These are phyloP conservation scores for Sequoia sempervirens DNA, from an alignment of 75 land plant species.

Conservation along the genomic window DNA sequence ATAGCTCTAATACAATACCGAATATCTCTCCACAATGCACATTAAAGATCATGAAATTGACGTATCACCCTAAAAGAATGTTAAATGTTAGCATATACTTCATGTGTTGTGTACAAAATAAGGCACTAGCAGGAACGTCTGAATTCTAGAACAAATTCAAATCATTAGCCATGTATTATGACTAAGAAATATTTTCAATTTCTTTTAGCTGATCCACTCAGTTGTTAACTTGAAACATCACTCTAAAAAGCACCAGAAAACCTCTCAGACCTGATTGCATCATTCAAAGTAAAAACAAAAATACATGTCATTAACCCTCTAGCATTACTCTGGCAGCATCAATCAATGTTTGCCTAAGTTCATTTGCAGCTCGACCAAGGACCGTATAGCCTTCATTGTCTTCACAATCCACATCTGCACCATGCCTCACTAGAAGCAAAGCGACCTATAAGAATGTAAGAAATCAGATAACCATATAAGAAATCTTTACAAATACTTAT, in stretches of 20 bases:
- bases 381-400: conserved; percentile 98
- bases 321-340: conserved; percentile 96
- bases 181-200: background rate
- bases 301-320: conserved; percentile 40
- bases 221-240: background rate
- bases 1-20: background rate
- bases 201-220: background rate
- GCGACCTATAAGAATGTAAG: conserved; percentile 52
- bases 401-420: conserved; percentile 88
- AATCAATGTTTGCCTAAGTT: conserved; percentile 54
- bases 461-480: conserved; percentile 4
- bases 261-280: background rate
- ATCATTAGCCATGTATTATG: background rate
- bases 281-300: background rate
- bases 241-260: background rate
- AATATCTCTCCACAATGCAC: no score
- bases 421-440: conserved; percentile 85
- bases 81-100: background rate
- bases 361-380: conserved; percentile 77
- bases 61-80: background rate
- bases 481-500: background rate
- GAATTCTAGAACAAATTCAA: background rate
- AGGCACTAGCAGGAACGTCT: background rate
- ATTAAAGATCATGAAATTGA: no score
- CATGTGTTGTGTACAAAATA: background rate